Evolutionary conservation across 164 flowering plant genomes (phyloP).

Genomic region (Tinospora cordifolia): DNA sequence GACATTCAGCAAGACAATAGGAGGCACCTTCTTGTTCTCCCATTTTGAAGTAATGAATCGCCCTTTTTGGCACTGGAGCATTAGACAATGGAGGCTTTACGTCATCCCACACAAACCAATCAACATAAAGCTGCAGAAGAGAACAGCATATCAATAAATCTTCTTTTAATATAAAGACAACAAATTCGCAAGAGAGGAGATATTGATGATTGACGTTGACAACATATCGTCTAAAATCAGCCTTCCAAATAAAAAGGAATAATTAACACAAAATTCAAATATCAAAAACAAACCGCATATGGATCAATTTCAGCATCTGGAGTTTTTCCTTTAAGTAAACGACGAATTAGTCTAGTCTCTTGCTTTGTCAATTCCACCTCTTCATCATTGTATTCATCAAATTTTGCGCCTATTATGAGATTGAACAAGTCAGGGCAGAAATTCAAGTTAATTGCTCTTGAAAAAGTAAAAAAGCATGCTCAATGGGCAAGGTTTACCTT

Average conservation of each 20-base stretch:
- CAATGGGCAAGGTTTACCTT: background rate
- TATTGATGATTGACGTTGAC: background rate
- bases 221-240: background rate
- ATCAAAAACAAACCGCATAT: conserved; percentile 41
- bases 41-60: conserved; percentile 88
- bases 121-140: conserved; percentile 70
- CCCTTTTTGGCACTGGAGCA: conserved; percentile 96
- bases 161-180: background rate
- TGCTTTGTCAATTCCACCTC: conserved; percentile 68
- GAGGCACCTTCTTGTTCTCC: conserved; percentile 70
- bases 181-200: background rate
- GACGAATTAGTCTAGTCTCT: conserved; percentile 44
- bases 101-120: conserved; percentile 76
- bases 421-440: background rate
- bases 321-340: conserved; percentile 66
- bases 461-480: background rate
- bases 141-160: background rate
- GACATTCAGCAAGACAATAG: background rate
- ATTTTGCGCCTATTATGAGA: conserved; percentile 57
- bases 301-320: conserved; percentile 91
- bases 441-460: background rate
- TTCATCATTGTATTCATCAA: conserved; percentile 87
- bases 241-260: background rate
- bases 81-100: conserved; percentile 74
- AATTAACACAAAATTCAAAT: background rate